Conservation (phyloP, 345 rosid species). For the Boechera divaricarpa region DNA sequence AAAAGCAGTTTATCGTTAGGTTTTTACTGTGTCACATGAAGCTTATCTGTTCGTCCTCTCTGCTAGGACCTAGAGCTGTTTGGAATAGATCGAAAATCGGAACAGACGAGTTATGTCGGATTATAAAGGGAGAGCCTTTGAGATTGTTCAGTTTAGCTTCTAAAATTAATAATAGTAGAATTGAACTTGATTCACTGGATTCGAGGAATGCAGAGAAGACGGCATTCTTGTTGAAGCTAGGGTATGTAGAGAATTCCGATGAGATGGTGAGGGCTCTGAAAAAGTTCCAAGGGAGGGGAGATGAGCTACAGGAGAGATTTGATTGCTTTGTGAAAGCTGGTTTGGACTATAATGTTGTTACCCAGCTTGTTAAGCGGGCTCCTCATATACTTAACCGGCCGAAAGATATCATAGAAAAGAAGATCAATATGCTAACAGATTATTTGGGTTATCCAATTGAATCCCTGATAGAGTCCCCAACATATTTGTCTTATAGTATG, state of each 20-base stretch:
- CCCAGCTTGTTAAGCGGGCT: constrained; percentile 55
- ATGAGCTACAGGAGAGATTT: constrained; percentile 76
- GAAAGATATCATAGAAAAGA: constrained; percentile 56
- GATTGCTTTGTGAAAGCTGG: constrained; percentile 71
- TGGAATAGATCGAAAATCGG: constrained; percentile 50
- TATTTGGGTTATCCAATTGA: constrained; percentile 65
- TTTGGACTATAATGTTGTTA: constrained; percentile 60
- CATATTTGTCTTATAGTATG: constrained; percentile 54
- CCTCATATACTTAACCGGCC: constrained; percentile 71
- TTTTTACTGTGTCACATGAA: constrained; percentile 48
- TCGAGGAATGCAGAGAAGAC: constrained; percentile 53
- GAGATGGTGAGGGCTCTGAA: constrained; percentile 54
- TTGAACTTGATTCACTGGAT: constrained; percentile 49
- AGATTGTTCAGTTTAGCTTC: constrained; percentile 63
- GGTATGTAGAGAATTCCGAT: constrained; percentile 53
- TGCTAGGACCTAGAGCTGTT: constrained; percentile 58
- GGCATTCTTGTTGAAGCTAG: constrained; percentile 62
- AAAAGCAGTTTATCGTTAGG: constrained; percentile 47
- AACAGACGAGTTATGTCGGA: constrained; percentile 52
- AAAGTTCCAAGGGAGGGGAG: constrained; percentile 66
- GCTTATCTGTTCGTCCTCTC: constrained; percentile 54
- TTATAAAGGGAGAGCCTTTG: constrained; percentile 61
- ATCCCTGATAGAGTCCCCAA: constrained; percentile 55
- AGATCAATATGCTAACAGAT: constrained; percentile 58
- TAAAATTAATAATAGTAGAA: constrained; percentile 48